Base-by-base conservation (phyloP, 2,329 filamentous ascomycete genomes). In the Paracamarosporium sp. region DNA sequence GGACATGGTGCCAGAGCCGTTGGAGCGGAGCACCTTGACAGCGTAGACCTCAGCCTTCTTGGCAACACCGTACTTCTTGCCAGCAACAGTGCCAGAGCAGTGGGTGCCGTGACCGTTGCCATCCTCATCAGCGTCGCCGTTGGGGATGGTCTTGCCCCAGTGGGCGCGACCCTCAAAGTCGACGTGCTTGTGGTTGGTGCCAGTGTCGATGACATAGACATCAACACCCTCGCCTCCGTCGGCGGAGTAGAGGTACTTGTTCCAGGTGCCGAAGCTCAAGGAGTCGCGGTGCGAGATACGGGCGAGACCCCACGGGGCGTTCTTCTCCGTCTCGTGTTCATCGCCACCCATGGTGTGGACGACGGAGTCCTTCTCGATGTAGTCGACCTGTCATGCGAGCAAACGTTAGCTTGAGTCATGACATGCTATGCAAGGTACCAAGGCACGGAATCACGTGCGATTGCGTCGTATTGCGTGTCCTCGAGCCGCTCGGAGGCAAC, bases 41-140 rank as follows among this genome's bases (percentile, higher is more conserved):
- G 95, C 95, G 75, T 96, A 93, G 79, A 99, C 85, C 70, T 92
- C 88, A 76, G 96, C 95, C 88, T 98, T 97, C 90, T 99, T 99
- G 78, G 95, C 94, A 64, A 99, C 95, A 87, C 95, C 95, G 77
- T 97, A 99, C 85, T 97, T 97, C 88, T 95, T 96, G 77, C 96
- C 95, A 66, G 91, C 95, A 72, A 99, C 90, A 62, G 96, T 99
- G 71, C 95, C 95, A 64, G 95, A 98, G 88, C 95, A 99, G 86
- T 99, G 95, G 73, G 95, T 99, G 72, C 95, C 95, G 84, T 99
- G 95, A 62, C 95, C 95, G 73, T 99, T 99, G 79, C 95, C 95
- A 81, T 99, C 95, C 69, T 87, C 85, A 76, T 99, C 95, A 50
- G 85, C 89, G 76, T 99, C 93, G 61, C 88, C 89, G 46, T 79